Base-by-base conservation (phyloP, 1,284 basidiomycete species). In the Apiotrichum gracile region DNA sequence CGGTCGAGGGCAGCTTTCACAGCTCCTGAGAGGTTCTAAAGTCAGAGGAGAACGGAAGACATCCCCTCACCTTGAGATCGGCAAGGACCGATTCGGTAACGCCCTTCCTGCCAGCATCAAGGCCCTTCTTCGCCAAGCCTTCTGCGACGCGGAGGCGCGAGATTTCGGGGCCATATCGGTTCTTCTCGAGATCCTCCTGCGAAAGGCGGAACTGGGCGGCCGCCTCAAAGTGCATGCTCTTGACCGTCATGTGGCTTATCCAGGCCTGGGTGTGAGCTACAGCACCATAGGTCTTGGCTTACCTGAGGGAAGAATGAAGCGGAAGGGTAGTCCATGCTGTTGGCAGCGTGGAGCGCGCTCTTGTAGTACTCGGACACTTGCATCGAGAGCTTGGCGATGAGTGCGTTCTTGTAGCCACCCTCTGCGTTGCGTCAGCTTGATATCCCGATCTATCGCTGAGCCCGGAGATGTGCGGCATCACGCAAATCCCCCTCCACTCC, bases 161-260 rank as follows among this genome's bases (percentile, higher is more conserved):
- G 43, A 96, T 78, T 74, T 96, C 89, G 31, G 84, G 76, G 1
- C 92, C 91, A 67, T 94, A 96, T 62, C 83, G 82, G 72, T 85
- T 86, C 41, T 83, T 82, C 60, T 89, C 91, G n/a, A 90, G 81
- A 67, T 97, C 93, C 51, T 94, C 92, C 54, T 90, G 80, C 65
- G 88, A 88, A 72, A 93, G 87, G 34, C 94, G 81, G 67, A 86
- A 94, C 66, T 92, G 88, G 4, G 94, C 84, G 1, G 89, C 94
- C 1, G 91, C 91, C 41, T 82, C 81, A 68, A 98, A 98, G 75
- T 98, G 94, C 52, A 81, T 77, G 40, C 80, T 76, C 74, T 98
- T 98, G 16, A 87, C 82, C 60, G 86, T 85, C 3, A 96, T 78
- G 69, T 97, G 91, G 5, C 83, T 76, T 9, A 86, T 65, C 89